These are phyloP conservation scores for Graphilbum ipis-grandicollis DNA, from an alignment of 2,329 filamentous ascomycete species.

Conservation along the genomic window DNA sequence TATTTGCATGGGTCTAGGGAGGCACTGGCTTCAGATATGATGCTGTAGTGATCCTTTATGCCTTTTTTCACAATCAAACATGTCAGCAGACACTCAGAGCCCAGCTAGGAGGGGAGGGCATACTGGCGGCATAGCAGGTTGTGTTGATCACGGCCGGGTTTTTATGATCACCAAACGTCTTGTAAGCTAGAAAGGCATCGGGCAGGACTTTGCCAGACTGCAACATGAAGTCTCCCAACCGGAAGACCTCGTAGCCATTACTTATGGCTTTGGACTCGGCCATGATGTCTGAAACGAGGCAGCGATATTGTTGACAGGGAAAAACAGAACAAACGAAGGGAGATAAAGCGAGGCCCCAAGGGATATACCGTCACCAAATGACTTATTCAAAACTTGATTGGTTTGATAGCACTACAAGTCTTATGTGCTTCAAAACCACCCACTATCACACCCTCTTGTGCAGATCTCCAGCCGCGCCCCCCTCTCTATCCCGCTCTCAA, in stretches of 20 bases:
- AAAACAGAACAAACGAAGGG: too few relatives aligned
- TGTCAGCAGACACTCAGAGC: too few relatives aligned
- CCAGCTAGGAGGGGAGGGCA: too few relatives aligned
- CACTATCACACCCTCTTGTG: too few relatives aligned
- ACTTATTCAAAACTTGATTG: too few relatives aligned
- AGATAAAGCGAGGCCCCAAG: too few relatives aligned
- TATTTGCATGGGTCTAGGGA: constrained; percentile 14
- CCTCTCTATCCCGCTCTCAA: too few relatives aligned
- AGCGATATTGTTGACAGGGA: not conserved
- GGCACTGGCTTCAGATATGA: not conserved
- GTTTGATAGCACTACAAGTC: too few relatives aligned
- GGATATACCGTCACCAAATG: too few relatives aligned
- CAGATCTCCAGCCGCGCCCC: too few relatives aligned
- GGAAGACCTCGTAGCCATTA: not conserved
- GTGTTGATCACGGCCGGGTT: constrained; percentile 4
- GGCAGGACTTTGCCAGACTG: constrained; percentile 3
- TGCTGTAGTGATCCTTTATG: constrained; percentile 1
- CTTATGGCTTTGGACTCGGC: not conserved
- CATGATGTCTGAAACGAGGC: not conserved
- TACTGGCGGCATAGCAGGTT: constrained; percentile 2
- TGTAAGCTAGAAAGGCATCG: constrained; percentile 4
- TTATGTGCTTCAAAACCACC: too few relatives aligned
- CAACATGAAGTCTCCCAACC: constrained; percentile 2
- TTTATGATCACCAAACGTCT: constrained; percentile 3
- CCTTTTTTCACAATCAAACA: too few relatives aligned